A percentile compares a stretch with the other conserved stretches of the same genome.
phyloP scores from a whole-genome alignment of 1,284 basidiomycete species.

The Athelia psychrophila region DNA sequence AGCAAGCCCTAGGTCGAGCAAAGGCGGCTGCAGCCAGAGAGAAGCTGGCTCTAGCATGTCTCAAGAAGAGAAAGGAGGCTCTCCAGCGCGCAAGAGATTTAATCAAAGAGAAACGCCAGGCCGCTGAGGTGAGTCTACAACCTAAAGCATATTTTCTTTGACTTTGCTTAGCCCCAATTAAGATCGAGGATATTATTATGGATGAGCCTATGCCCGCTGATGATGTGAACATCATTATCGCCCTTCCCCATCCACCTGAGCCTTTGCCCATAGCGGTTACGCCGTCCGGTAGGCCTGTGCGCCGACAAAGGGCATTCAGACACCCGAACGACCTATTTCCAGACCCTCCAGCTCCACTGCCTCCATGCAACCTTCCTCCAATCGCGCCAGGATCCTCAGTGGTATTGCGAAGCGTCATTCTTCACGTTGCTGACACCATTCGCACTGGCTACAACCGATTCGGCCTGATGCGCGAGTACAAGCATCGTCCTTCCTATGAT shows the following conservation, averaged over 20 bases:
- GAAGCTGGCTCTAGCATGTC: no score
- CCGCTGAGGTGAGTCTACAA: no score
- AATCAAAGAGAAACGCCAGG: no score
- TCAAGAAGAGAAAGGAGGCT: no score
- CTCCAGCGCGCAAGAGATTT: no score
- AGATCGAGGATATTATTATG: no score
- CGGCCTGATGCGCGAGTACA: conserved; percentile 23
- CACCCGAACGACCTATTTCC: conserved; percentile 5
- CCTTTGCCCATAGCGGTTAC: neutral
- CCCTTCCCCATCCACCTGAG: neutral
- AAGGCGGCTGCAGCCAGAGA: no score
- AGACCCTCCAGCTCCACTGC: neutral
- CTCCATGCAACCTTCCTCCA: neutral
- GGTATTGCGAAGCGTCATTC: conserved; percentile 12
- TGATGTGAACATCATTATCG: neutral
- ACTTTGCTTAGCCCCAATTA: no score
- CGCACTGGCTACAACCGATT: conserved; percentile 23
- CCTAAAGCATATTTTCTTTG: no score
- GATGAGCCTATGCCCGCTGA: neutral
- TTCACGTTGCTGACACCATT: conserved; percentile 26
- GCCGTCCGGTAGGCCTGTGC: neutral
- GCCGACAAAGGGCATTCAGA: neutral
- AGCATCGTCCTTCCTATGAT: conserved; percentile 23
- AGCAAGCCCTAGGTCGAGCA: no score
- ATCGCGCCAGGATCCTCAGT: neutral